Base-by-base conservation (phyloP, 148 eudicot species). In the Persicaria tinctoria region DNA sequence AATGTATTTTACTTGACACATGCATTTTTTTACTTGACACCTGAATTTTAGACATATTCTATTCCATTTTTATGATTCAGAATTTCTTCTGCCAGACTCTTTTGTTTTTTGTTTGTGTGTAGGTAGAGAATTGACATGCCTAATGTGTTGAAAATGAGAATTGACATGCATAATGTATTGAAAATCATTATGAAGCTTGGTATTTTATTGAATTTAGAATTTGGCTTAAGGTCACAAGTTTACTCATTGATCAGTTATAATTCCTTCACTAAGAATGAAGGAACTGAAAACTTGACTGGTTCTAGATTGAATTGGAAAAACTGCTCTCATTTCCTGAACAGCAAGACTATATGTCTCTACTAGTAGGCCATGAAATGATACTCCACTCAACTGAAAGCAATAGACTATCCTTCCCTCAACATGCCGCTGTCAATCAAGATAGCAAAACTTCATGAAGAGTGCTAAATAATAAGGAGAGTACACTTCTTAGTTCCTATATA, bases 371-470 rank as follows among this genome's bases (percentile, higher is more conserved):
- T 4, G 38, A 32, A 44, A 44, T 66, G 48, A 13, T 66, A 17
- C 41, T 38, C 48, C 47, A 66, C 70, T 59, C 64, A 32, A 66
- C 70, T 66, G 47, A 38, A 66, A 38, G 46, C 18, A 66, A 32
- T 32, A 32, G 41, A 60, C 44, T 27, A 13, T 60, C 68, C 10
- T 60, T 57, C 64, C 23, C 14, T 23, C 2, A 8, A 13, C 6
- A 0, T 10, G 11, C 68, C 68, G 5, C 38, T 57, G 17, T 18
- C 32, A 4, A 60, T 60, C 4, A 60, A 23, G 13, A 20, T 13
- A 60, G 9, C 12, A 60, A 20, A 60, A 60, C 41, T 23, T 23
- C 23, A 7, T 60, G 68, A 60, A 23, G 3, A 18, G 10, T 17
- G 8, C 63, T 7, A 17, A 32, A 11, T 5, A 27, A 60, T 23